Percentiles rank a stretch among this genome's conserved stretches.
phyloP scores from a whole-genome alignment of 2,329 filamentous ascomycete species.

The Diplocarpon rosae region DNA sequence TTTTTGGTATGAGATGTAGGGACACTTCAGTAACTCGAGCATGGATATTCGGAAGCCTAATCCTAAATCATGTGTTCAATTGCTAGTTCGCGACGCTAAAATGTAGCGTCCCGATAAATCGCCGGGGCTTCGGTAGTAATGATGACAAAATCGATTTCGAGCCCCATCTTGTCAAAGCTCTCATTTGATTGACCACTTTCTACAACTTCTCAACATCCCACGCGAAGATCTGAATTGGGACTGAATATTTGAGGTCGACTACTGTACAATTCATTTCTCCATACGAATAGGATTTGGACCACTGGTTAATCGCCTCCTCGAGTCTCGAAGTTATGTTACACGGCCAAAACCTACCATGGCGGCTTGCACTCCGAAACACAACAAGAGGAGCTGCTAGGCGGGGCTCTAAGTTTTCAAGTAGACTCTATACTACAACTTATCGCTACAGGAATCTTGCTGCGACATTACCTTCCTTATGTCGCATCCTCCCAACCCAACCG shows the following conservation, averaged over 20 bases:
- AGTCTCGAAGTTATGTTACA: slow-evolving; percentile 41
- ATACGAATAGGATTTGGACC: background rate
- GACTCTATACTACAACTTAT: slow-evolving; percentile 19
- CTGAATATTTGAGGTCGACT: too few species aligned
- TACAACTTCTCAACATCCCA: background rate
- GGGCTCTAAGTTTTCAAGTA: slow-evolving; percentile 13
- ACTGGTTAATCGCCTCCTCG: background rate
- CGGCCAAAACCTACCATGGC: slow-evolving; percentile 54
- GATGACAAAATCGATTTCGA: slow-evolving; percentile 2
- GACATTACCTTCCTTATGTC: slow-evolving; percentile 54
- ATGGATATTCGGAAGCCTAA: too few species aligned
- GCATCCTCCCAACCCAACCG: slow-evolving; percentile 43
- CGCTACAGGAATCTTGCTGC: slow-evolving; percentile 36
- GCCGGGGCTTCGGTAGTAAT: slow-evolving; percentile 9
- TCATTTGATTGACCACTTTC: background rate
- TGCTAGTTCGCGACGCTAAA: background rate
- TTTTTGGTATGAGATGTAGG: too few species aligned
- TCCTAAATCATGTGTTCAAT: background rate
- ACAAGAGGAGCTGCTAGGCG: slow-evolving; percentile 15
- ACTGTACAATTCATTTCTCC: background rate
- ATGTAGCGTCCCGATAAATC: slow-evolving; percentile 3
- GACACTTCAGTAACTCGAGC: too few species aligned
- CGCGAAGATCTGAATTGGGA: background rate
- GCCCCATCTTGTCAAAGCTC: too few species aligned
- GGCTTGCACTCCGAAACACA: slow-evolving; percentile 36